phyloP scores from a whole-genome alignment of 2,329 filamentous ascomycete genomes.

The Elsinoe australis region DNA sequence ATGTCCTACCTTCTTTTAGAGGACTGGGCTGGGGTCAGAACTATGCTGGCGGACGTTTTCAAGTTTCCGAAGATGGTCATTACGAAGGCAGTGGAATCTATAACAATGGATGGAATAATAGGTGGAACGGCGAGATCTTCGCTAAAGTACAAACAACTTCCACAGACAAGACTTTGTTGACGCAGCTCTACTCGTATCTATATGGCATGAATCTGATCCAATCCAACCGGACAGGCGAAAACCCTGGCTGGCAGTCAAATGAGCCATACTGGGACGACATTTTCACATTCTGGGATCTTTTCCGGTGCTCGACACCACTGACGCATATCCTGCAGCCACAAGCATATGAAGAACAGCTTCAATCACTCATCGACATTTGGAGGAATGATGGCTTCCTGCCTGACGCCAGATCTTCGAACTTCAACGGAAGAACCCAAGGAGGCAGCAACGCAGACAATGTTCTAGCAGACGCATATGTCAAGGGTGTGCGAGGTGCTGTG shows the following conservation, averaged over 20 bases:
- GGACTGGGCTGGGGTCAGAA: conserved; percentile 50
- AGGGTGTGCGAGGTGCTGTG: conserved; percentile 38
- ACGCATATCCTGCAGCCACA: conserved; percentile 58
- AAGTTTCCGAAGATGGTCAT: conserved; percentile 39
- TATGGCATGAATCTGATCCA: conserved; percentile 65
- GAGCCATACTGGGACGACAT: conserved; percentile 67
- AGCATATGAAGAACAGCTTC: conserved; percentile 57
- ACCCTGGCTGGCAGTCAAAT: conserved; percentile 54
- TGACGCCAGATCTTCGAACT: conserved; percentile 61
- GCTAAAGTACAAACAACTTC: conserved; percentile 47
- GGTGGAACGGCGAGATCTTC: conserved; percentile 57
- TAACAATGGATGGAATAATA: conserved; percentile 56
- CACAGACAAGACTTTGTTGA: conserved; percentile 39
- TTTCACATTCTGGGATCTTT: conserved; percentile 60
- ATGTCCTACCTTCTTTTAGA: conserved; percentile 48
- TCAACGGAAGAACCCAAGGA: conserved; percentile 61
- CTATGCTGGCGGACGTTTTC: conserved; percentile 53
- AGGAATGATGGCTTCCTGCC: conserved; percentile 63
- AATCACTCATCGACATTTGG: conserved; percentile 62
- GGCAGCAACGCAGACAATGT: conserved; percentile 66
- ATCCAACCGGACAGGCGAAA: conserved; percentile 64
- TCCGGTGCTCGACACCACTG: conserved; percentile 57
- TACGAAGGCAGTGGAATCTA: conserved; percentile 55
- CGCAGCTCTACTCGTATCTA: conserved; percentile 50
- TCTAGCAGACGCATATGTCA: conserved; percentile 53